Evolutionary conservation across 1,284 basidiomycete species (phyloP), one percentile per base, ranked within the genome.

Genomic region (Wolfiporia cocos): DNA sequence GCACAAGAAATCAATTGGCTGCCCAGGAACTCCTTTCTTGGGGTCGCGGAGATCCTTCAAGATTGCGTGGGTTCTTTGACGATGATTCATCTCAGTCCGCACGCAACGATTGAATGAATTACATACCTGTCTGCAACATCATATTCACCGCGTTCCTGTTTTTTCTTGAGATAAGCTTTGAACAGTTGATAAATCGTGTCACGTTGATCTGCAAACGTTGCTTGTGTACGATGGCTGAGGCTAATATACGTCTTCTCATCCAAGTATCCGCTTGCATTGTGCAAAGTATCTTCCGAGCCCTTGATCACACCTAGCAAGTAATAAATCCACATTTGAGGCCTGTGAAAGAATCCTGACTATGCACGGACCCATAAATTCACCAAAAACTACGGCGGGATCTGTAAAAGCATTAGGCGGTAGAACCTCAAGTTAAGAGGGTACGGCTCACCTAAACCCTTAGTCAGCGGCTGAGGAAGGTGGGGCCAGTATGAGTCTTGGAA

Each of bases 371-470:
- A 86, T 70, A 32, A 87, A 66, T 50, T 88, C 83, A n/a, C 71
- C 76, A 50, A 76, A 88, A 3, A 84, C 75, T 5, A 84, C 63
- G 3, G 74, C 67, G 0, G 81, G 69, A 54, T 82, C 83, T 82
- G 43, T 19, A 43, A 3, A 7, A 28, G 14, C 14, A 7, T 7
- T 28, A 9, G 14, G 7, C 26, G 14, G 26, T 14, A 28, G 7
- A 7, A 9, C 26, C 9, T 9, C 26, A 28, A 28, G 26, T 14
- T 9, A 14, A 28, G 7, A 28, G 14, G 7, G 9, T 28, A 28
- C 9, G 18, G 48, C 61, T n/a, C 41, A 81, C 81, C 74, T 17
- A 85, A 60, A 4, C 68, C 67, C 50, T 77, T 81, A 0, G 68
- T 76, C 24, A 80, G 57, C 0, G 56, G 42, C 46, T 81, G 73